These are phyloP conservation scores for Leccinum solheimii DNA, from an alignment of 1,284 basidiomycete species.

Conservation along the genomic window DNA sequence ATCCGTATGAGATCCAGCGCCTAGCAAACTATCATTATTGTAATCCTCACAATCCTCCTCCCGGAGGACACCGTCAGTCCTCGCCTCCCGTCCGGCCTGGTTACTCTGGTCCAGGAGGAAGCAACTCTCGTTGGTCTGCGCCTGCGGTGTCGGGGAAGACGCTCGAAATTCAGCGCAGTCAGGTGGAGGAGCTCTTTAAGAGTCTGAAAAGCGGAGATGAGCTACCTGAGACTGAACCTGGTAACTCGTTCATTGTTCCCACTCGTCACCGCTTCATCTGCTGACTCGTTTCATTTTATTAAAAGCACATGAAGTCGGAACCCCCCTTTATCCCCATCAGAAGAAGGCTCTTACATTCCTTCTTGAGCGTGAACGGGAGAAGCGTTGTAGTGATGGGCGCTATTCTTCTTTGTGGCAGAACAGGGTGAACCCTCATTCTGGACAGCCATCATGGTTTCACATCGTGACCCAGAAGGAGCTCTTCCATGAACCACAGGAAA, in stretches of 20 bases:
- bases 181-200: constrained; percentile 93
- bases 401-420: constrained; percentile 79
- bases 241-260: constrained; percentile 46
- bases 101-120: constrained; percentile 43
- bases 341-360: constrained; percentile 97
- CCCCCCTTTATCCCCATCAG: constrained; percentile 95
- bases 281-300: constrained; percentile 22
- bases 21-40: constrained; percentile 72
- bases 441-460: constrained; percentile 70
- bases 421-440: constrained; percentile 52
- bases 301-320: constrained; percentile 79
- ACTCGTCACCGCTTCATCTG: constrained; percentile 7
- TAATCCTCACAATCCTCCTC: constrained; percentile 87
- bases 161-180: constrained; percentile 89
- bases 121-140: constrained; percentile 55
- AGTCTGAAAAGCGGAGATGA: constrained; percentile 86
- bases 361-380: constrained; percentile 87
- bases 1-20: constrained; percentile 53
- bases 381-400: constrained; percentile 49
- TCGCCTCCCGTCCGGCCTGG: constrained; percentile 44
- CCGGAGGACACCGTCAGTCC: constrained; percentile 58
- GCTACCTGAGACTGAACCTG: constrained; percentile 80
- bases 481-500: constrained; percentile 67
- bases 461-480: constrained; percentile 82
- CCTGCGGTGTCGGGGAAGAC: constrained; percentile 69